Conservation (phyloP, 2,329 filamentous ascomycete genomes). For the Claviceps spartinae region DNA sequence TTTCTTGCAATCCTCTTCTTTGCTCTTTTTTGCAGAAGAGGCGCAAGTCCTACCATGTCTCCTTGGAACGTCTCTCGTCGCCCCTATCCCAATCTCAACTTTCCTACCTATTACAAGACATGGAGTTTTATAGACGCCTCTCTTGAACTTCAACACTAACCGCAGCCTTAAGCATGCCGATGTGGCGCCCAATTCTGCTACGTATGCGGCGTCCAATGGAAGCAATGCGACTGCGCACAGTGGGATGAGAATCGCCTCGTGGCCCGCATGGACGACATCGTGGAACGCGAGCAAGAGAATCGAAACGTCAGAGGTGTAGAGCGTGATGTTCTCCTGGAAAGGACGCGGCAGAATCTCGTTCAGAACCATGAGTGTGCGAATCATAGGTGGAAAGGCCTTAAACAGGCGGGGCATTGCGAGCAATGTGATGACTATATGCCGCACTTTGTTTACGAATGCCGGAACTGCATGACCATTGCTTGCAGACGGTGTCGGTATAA, state of each 20-base stretch:
- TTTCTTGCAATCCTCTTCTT: not conserved
- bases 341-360: not conserved
- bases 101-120: not conserved
- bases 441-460: slow-evolving; percentile 32
- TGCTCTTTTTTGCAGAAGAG: not conserved
- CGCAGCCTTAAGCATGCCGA: slow-evolving; percentile 23
- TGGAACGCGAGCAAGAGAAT: not conserved
- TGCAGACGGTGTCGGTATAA: slow-evolving; percentile 27
- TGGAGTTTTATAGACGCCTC: not conserved
- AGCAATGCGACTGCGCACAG: slow-evolving; percentile 21
- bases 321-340: not conserved
- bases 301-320: not conserved
- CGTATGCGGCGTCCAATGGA: slow-evolving; percentile 29
- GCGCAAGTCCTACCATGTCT: too few relatives aligned
- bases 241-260: slow-evolving; percentile 20
- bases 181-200: slow-evolving; percentile 39
- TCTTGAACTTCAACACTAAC: not conserved
- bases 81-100: not conserved
- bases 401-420: not conserved
- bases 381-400: not conserved
- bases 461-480: slow-evolving; percentile 27
- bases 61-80: not conserved
- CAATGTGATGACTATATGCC: slow-evolving; percentile 15
- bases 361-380: slow-evolving; percentile 1
- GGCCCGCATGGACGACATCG: not conserved